Conservation (phyloP, 2,329 filamentous ascomycete genomes). For the Colletotrichum liaoningense region DNA sequence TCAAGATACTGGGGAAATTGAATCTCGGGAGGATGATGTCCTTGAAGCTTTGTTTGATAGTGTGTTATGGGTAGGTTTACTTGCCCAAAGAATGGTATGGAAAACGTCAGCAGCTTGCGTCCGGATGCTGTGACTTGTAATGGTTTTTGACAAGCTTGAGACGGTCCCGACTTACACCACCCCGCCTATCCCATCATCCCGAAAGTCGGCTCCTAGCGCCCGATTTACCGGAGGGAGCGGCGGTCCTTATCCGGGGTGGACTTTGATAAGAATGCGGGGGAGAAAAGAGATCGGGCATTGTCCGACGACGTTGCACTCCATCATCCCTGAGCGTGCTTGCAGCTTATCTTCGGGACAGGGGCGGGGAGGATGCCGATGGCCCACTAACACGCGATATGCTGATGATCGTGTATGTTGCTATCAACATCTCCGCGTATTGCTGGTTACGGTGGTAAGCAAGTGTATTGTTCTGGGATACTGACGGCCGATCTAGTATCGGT, state of each 20-base stretch:
- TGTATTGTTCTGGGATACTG: neutral
- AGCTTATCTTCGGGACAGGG: slow-evolving; percentile 18
- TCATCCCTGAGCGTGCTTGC: neutral
- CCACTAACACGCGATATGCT: slow-evolving; percentile 5
- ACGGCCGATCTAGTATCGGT: neutral
- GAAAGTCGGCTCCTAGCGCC: neutral
- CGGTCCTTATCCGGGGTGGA: neutral
- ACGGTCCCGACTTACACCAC: neutral
- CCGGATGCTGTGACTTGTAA: neutral
- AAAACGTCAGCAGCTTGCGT: neutral
- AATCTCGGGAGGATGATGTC: neutral
- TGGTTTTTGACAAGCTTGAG: neutral
- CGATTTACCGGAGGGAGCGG: neutral
- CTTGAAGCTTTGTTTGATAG: neutral
- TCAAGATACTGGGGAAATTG: neutral
- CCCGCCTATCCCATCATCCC: neutral
- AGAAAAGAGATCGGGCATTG: neutral
- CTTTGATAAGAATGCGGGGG: slow-evolving; percentile 15
- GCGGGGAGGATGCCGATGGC: slow-evolving; percentile 16
- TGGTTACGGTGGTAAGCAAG: too few relatives aligned
- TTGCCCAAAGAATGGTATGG: neutral
- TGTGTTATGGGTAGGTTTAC: neutral
- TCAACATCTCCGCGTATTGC: too few relatives aligned
- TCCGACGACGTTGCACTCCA: neutral
- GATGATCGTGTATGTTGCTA: neutral